Evolutionary conservation across 129 eudicot species (phyloP), one percentile per base, ranked within the genome.

Genomic region (Logfia minima): DNA sequence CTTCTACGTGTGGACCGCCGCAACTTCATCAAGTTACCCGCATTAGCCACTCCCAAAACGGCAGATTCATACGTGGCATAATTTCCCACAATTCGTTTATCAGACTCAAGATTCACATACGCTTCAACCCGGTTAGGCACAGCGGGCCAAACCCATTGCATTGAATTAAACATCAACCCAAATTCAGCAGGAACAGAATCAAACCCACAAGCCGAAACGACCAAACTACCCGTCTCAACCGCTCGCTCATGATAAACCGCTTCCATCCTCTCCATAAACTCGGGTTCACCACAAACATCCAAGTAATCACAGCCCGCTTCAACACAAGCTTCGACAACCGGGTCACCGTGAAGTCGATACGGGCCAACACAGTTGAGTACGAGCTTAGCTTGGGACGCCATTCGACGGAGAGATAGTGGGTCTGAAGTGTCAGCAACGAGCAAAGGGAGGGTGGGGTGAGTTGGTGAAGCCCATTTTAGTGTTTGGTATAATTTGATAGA

Each of bases 121-220:
- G 97, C 97, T 63, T 91, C 90, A 10, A 94, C 84, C 76, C 83
- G 53, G 61, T 85, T 94, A 16, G 86, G 85, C 17, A 48, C 90
- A 51, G 85, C 77, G 7, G 89, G 83, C 70, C 65, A 78, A 66
- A 45, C 86, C 93, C 96, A 94, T 71, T 89, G 91, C 74, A 84
- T 71, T 0, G 89, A 74, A 65, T 94, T 85, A 26, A 85, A 93
- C 87, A 88, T 8, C 78, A 86, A 21, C 56, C 97, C 98, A 7
- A 91, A 66, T 68, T 91, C 98, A 13, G 97, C 98, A 61, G 93
- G 96, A 66, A 93, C 72, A 0, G 96, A 90, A 61, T 87, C 97
- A 74, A 91, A 93, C 82, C 96, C 98, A 82, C 96, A 93, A 59
- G 93, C 98, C 4, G 92, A 90, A 78, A 93, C 43, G 8, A 93